Evolutionary conservation across 306 rosid species (phyloP).

Genomic region (Vigna nakashimae): DNA sequence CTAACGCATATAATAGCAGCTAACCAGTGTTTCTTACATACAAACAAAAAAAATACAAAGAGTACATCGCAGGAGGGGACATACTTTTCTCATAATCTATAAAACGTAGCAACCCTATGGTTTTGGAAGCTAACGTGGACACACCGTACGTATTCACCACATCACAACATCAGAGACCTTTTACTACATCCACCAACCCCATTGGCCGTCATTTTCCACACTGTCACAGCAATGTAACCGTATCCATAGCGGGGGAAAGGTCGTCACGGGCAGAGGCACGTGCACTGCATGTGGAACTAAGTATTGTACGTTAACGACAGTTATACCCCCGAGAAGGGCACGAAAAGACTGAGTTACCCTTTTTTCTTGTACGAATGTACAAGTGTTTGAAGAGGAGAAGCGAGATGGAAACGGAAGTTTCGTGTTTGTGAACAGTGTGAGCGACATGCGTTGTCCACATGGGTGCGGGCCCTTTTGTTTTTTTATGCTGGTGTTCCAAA

Average conservation of each 20-base stretch:
- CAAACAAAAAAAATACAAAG: slow-evolving; percentile 19
- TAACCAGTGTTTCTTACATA: neutral
- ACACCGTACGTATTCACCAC: neutral
- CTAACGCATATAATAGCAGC: too few relatives aligned
- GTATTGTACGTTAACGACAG: neutral
- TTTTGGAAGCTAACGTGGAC: neutral
- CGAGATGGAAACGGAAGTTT: neutral
- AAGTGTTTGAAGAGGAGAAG: neutral
- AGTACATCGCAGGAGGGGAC: neutral
- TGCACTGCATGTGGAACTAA: neutral
- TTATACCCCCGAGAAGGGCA: neutral
- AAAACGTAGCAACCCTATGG: neutral
- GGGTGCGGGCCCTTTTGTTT: slow-evolving; percentile 40
- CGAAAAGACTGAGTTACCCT: slow-evolving; percentile 7
- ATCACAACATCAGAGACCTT: neutral
- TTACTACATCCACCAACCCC: neutral
- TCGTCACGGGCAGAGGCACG: slow-evolving; percentile 44
- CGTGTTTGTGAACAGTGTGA: slow-evolving; percentile 36
- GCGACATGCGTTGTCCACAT: slow-evolving; percentile 37
- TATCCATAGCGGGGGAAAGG: slow-evolving; percentile 35
- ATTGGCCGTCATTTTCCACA: slow-evolving; percentile 26
- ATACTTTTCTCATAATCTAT: neutral
- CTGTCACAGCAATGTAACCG: slow-evolving; percentile 31
- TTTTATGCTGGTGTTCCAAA: slow-evolving; percentile 18
- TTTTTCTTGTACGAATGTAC: neutral